Base-by-base conservation (phyloP, 2,329 filamentous ascomycete species). In the Ophiostoma tasmaniense region DNA sequence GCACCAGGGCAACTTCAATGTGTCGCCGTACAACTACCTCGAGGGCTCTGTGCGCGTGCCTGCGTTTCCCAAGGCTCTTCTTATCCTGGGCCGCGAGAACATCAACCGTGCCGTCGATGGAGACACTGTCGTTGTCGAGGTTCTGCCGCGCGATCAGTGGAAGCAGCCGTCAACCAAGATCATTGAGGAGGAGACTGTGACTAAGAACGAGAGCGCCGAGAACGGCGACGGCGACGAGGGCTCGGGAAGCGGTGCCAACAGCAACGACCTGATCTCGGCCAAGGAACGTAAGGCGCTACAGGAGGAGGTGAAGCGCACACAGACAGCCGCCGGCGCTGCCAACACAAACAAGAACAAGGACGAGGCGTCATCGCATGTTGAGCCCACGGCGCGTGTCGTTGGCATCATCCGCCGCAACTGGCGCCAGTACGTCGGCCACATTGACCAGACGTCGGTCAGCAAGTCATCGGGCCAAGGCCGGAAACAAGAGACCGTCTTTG, bases 11-110 rank as follows among this genome's bases (percentile, higher is more conserved):
- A 89, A 91, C 30, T 99, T 97, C 81, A 97, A 93, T 76, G 92
- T 98, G 35, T 98, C 95, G 8, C 92, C 92, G 0, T 99, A 98
- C 83, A 99, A 99, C 80, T 99, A 98, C 75, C 84, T 99, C 13
- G 95, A 99, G 78, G 95, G 92, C 1, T 93, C 92, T 0, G 90
- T 98, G 71, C 90, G 94, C 74, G 93, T 96, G 0, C 88, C 93
- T 0, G 88, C 93, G 4, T 99, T 99, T 75, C 90, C 95, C 70
- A 96, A 95, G 75, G 85, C 93, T 1, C 85, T 99, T 37, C 83
- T 99, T 20, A 86, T 99, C 64, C 84, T 98, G 20, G 95, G 95
- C 14, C 87, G 95, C 71, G 95, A 99, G 75, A 97, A 96, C 79
- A 97, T 96, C 82, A 99, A 98, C 79, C 87, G 95, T 73, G 89